Evolutionary conservation across 306 rosid genomes (phyloP).

Genomic region (Inga oerstediana): DNA sequence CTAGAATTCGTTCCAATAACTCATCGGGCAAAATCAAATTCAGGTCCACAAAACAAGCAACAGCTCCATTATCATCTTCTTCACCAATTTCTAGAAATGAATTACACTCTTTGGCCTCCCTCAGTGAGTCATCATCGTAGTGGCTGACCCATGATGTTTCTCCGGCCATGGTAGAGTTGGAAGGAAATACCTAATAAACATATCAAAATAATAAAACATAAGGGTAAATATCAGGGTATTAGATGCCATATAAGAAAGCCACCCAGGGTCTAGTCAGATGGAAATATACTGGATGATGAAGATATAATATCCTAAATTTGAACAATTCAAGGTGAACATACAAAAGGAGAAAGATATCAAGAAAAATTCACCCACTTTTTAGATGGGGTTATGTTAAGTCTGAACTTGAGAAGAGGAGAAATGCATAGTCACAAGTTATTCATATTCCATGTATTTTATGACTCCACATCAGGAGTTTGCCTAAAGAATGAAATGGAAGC

Average conservation of each 20-base stretch:
- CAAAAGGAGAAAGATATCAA: neutral
- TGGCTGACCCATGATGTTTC: slow-evolving; percentile 77
- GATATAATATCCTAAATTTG: slow-evolving; percentile 5
- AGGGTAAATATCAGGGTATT: neutral
- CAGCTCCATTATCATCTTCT: slow-evolving; percentile 57
- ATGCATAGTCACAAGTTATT: slow-evolving; percentile 5
- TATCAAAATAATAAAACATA: neutral
- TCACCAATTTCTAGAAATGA: slow-evolving; percentile 52
- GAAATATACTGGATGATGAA: slow-evolving; percentile 17
- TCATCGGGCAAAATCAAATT: slow-evolving; percentile 74
- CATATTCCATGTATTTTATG: neutral
- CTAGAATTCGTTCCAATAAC: slow-evolving; percentile 78
- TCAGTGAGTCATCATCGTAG: slow-evolving; percentile 46
- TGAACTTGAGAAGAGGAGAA: neutral
- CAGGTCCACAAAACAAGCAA: slow-evolving; percentile 49
- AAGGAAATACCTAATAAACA: slow-evolving; percentile 34
- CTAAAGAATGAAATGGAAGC: slow-evolving; percentile 4
- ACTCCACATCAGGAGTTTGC: neutral
- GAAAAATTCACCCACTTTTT: slow-evolving; percentile 1
- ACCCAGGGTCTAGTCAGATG: neutral
- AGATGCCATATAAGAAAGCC: neutral
- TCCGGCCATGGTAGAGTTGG: slow-evolving; percentile 63
- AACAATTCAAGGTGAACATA: slow-evolving; percentile 19
- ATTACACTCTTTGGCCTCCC: slow-evolving; percentile 48
- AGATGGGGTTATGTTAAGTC: neutral